Evolutionary conservation across 2,329 filamentous ascomycete species (phyloP).

Genomic region (Calycina marina): DNA sequence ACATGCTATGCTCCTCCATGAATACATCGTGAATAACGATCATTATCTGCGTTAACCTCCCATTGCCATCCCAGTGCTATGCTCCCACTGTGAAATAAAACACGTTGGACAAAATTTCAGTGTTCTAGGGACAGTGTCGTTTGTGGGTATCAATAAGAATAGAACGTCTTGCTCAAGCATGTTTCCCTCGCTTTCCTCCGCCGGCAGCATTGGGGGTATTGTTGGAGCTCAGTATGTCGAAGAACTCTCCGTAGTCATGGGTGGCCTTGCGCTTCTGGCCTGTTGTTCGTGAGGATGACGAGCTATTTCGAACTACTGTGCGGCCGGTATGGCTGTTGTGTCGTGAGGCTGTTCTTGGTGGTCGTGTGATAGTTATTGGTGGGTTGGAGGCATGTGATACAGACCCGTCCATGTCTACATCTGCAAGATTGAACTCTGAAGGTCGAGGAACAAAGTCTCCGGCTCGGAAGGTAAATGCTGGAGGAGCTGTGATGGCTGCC

Average conservation of each 20-base stretch:
- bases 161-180: constrained; percentile 13
- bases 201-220: constrained; percentile 39
- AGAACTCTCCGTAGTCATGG: constrained; percentile 52
- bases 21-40: constrained; percentile 8
- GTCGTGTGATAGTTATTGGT: constrained; percentile 15
- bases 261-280: constrained; percentile 59
- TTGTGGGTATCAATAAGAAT: not conserved
- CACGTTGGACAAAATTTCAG: too few relatives aligned
- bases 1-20: not conserved
- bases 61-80: too few relatives aligned
- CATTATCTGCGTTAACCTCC: constrained; percentile 1
- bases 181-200: constrained; percentile 23
- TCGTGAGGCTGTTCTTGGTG: constrained; percentile 15
- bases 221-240: constrained; percentile 51
- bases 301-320: constrained; percentile 10
- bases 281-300: constrained; percentile 38
- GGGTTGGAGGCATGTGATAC: constrained; percentile 11
- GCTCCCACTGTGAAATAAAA: not conserved
- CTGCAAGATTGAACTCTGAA: constrained; percentile 44
- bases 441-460: constrained; percentile 41
- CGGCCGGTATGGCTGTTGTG: constrained; percentile 18
- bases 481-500: constrained; percentile 29
- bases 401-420: constrained; percentile 38
- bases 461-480: constrained; percentile 56
- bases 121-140: not conserved